A percentile compares a stretch with the other conserved stretches of the same genome.
These are phyloP conservation scores for Pelargonium nanum DNA, from an alignment of 345 rosid species.

Conservation along the genomic window DNA sequence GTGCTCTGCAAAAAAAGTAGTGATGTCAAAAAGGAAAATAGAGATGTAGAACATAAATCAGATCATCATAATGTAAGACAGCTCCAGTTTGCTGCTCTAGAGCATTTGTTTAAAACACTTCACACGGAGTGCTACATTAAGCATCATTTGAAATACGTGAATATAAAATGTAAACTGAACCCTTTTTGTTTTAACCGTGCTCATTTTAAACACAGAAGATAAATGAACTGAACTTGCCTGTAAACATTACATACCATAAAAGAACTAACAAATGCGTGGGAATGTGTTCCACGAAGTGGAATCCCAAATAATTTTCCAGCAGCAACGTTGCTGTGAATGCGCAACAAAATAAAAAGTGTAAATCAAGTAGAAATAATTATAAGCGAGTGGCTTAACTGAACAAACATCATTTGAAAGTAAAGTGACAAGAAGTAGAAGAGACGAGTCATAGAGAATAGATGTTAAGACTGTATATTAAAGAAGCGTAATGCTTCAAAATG, in stretches of 20 bases:
- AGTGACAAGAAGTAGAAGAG: not conserved
- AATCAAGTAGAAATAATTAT: not conserved
- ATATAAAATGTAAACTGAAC: not conserved
- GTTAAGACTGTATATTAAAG: not conserved
- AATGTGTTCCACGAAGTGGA: conserved; percentile 94
- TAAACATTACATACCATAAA: conserved; percentile 54
- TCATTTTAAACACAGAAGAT: not conserved
- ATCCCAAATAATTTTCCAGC: conserved; percentile 88
- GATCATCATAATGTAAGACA: not conserved
- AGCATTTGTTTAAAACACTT: not conserved
- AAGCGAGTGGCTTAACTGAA: not conserved
- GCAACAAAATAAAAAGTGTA: not conserved
- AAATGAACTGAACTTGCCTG: not conserved
- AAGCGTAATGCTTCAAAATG: not conserved
- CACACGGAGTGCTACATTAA: not conserved
- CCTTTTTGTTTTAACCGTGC: too few relatives aligned
- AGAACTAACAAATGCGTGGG: conserved; percentile 98
- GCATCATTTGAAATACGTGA: not conserved
- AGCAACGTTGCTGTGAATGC: conserved; percentile 67
- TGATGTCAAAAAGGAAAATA: not conserved
- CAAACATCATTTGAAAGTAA: not conserved
- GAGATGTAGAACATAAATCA: not conserved
- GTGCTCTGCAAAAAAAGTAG: conserved; percentile 41
- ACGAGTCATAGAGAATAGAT: not conserved
- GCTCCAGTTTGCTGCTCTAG: not conserved